phyloP scores from a whole-genome alignment of 768 basidiomycete genomes.

The Boletus subcaerulescens region DNA sequence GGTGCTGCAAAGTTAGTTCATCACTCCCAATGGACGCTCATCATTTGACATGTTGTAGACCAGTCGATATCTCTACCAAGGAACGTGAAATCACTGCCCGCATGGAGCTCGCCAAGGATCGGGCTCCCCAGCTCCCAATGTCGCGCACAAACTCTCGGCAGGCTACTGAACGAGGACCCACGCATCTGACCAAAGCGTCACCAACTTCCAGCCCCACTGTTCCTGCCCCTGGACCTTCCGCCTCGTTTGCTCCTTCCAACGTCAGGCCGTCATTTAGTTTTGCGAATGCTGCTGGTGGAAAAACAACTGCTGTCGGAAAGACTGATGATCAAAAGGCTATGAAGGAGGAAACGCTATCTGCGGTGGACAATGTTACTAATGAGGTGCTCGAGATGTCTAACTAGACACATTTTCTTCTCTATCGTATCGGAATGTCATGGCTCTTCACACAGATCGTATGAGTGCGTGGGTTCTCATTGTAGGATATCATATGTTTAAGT shows the following conservation, averaged over 20 bases:
- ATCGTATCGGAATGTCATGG: conserved; percentile 12
- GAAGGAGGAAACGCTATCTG: conserved; percentile 2
- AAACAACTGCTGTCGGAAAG: conserved; percentile 12
- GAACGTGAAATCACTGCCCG: conserved; percentile 76
- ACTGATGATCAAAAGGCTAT: conserved; percentile 16
- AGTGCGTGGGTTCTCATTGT: not conserved
- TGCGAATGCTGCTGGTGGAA: conserved; percentile 63
- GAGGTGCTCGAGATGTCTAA: conserved; percentile 15
- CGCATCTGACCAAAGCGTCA: conserved; percentile 31
- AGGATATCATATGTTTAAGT: not conserved
- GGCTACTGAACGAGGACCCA: conserved; percentile 43
- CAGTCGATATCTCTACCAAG: conserved; percentile 76
- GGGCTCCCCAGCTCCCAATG: conserved; percentile 38
- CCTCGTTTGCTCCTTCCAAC: conserved; percentile 37
- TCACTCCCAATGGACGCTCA: not conserved
- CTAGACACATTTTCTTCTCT: conserved; percentile 17
- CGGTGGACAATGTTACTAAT: conserved; percentile 12
- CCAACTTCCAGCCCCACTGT: conserved; percentile 24
- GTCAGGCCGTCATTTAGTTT: conserved; percentile 79
- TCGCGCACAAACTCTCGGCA: conserved; percentile 48
- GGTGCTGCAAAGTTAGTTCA: conserved; percentile 72
- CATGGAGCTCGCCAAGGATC: conserved; percentile 43
- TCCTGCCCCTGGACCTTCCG: conserved; percentile 18
- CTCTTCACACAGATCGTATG: not conserved
- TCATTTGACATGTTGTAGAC: conserved; percentile 42